Base-by-base conservation (phyloP, 179 eudicot genomes). In the Gypsophila paniculata region DNA sequence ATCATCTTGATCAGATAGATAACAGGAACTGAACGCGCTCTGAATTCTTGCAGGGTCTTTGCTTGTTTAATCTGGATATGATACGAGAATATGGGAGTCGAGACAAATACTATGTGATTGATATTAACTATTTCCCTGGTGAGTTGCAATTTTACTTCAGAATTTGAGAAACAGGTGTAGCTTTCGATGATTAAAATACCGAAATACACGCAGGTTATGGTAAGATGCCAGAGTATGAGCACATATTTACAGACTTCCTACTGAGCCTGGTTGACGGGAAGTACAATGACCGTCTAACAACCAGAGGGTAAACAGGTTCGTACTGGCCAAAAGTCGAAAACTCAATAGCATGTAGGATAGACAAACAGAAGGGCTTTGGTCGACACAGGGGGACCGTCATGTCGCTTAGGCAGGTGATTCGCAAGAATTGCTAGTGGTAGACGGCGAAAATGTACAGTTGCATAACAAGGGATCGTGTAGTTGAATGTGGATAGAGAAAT, bases 151-250 rank as follows among this genome's bases (percentile, higher is more conserved):
- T 54, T 29, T 58, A 13, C 18, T 42, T 67, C 53, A 44, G 14
- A 23, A 57, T 22, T 2, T 23, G 23, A 17, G 14, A 3, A 61
- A 19, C 53, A 61, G 22, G 65, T 3, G 21, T 48, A 6, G 5
- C 13, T 0, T 32, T 2, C 36, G 11, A 6, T 53, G 29, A 11
- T 46, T 13, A 46, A 46, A 11, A 46, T 0, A 46, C 69, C n/a
- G n/a, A n/a, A 69, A 42, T 70, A 64, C 63, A 53, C 76, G 80
- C 89, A 93, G 98, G 98, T 42, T 93, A 89, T 39, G 98, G 97
- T 55, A 93, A 93, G 83, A 91, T 93, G 96, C 97, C 98, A 62
- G 97, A 85, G 67, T 93, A 93, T 32, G 97, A 91, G 81, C 93
- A 93, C 76, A 86, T 93, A 72, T 93, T 93, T 59, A 89, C 98